These are phyloP conservation scores for Diaporthe capsici DNA, from an alignment of 2,329 filamentous ascomycete genomes.

Conservation along the genomic window DNA sequence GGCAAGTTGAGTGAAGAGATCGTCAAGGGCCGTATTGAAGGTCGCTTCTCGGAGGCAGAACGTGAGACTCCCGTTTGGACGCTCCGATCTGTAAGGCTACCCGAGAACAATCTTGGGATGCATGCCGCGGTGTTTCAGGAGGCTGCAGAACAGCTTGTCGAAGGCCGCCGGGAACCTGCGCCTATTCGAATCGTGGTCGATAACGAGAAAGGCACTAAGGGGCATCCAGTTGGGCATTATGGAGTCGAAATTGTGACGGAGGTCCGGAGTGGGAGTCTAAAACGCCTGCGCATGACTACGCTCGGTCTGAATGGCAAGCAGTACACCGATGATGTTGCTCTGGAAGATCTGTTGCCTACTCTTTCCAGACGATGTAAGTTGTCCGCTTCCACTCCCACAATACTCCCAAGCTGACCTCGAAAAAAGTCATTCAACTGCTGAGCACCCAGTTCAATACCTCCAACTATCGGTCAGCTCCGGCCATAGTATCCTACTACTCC, in stretches of 20 bases:
- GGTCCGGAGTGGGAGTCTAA: constrained; percentile 68
- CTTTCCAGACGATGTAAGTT: constrained; percentile 79
- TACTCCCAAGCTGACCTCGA: constrained; percentile 51
- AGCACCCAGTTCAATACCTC: constrained; percentile 77
- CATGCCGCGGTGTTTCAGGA: constrained; percentile 82
- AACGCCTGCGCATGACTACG: constrained; percentile 64
- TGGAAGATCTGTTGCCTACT: constrained; percentile 81
- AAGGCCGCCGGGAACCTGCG: constrained; percentile 77
- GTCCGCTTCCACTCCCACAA: background rate
- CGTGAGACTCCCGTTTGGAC: constrained; percentile 87
- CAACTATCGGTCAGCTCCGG: constrained; percentile 74
- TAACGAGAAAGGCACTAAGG: constrained; percentile 75
- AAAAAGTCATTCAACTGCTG: constrained; percentile 78
- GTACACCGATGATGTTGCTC: constrained; percentile 80
- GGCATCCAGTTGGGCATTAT: constrained; percentile 75
- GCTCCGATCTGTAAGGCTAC: constrained; percentile 76
- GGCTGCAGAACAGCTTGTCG: constrained; percentile 71
- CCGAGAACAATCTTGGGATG: constrained; percentile 71
- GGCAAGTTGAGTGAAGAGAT: constrained; percentile 86
- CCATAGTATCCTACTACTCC: constrained; percentile 82
- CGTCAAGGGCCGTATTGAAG: constrained; percentile 87
- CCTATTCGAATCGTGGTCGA: constrained; percentile 82
- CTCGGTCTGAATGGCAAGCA: constrained; percentile 77
- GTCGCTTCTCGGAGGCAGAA: constrained; percentile 85
- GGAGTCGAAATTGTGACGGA: constrained; percentile 80